Evolutionary conservation across 257 asterid species (phyloP).

Genomic region (Lantana camara): DNA sequence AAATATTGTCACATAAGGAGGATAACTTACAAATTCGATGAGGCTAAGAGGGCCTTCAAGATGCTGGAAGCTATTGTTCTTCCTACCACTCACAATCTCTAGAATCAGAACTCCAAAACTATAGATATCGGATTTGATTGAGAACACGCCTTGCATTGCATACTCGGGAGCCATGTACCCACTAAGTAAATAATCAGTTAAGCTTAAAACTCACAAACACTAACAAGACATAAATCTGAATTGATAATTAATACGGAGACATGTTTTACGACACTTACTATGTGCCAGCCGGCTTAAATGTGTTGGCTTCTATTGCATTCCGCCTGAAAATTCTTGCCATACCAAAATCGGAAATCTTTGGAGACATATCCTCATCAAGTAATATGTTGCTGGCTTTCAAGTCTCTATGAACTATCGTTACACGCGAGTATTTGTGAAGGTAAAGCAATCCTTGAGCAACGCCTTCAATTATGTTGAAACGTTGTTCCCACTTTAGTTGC

Average conservation of each 20-base stretch:
- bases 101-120: no score
- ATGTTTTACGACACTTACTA: not conserved
- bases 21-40: not conserved
- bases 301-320: not conserved
- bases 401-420: not conserved
- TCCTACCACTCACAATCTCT: no score
- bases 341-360: conserved; percentile 1
- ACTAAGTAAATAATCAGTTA: not conserved
- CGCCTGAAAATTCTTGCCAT: not conserved
- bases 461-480: not conserved
- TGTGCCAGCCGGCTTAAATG: not conserved
- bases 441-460: not conserved
- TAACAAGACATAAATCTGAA: not conserved
- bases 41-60: not conserved
- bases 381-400: not conserved
- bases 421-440: not conserved
- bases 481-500: not conserved
- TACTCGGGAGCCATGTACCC: no score
- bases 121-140: no score
- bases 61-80: no score
- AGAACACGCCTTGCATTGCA: no score
- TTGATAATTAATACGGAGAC: not conserved
- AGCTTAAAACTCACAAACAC: not conserved
- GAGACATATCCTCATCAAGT: not conserved
- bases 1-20: no score